Evolutionary conservation across 2,329 filamentous ascomycete species (phyloP), one percentile per base, ranked within the genome.

Genomic region (Juglanconis sp.): DNA sequence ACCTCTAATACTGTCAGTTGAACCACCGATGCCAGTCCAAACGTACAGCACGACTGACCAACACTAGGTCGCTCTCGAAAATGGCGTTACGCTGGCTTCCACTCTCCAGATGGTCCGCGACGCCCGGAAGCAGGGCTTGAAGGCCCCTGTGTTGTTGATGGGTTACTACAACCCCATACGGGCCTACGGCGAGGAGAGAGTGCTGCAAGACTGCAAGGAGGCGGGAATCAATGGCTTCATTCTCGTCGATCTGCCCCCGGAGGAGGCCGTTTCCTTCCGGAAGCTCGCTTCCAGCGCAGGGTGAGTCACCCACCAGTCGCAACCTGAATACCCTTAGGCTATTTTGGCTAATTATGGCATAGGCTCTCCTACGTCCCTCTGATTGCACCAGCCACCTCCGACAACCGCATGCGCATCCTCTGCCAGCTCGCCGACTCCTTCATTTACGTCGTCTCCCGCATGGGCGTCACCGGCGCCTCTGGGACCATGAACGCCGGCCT

Each of bases 151-250:
- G 47, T 78, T 99, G 71, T 84, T 99, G 66, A 99, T 99, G 95
- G 95, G 95, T 69, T 99, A 99, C 84, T 99, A 96, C 79, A 99
- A 99, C 79, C 95, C 95, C 1, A 82, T 98, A 63, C 81, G 98
- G 63, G 91, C 89, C 70, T 99, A 98, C 73, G 95, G 95, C 57
- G 95, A 99, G 78, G 92, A 96, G 77, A 85, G 83, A 63, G 87
- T 98, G 75, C 80, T 99, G 57, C 83, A 86, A 68, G 93, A 98
- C 74, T 91, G 92, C 74, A 88, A 89, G 72, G 85, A 86, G 57
- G 90, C 91, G 3, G 92, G 93, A 32, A 87, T 96, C 72, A 97
- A 96, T 76, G 94, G 95, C 61, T 98, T 98, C 77, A 97, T 99
- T 70, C 88, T 98, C 72, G 94, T 96, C 59, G 94, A 99, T 73